Evolutionary conservation across 1,139 yeast species (phyloP).

Genomic region (Lodderomyces metapsilosis): DNA sequence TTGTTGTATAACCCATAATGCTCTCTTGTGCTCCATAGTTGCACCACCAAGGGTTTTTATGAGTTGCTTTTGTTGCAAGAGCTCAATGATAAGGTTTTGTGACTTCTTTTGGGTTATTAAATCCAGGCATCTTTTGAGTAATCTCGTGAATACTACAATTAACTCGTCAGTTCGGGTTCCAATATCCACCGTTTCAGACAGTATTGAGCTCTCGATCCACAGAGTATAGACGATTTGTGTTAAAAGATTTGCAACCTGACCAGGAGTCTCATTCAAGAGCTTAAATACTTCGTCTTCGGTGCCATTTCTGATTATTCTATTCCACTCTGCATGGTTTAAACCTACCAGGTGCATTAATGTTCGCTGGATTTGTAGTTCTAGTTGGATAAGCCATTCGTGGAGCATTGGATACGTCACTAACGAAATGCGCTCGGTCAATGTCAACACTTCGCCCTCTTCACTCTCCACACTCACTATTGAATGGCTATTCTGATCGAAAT

Average conservation of each 20-base stretch:
- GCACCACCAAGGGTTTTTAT: constrained; percentile 13
- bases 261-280: constrained; percentile 34
- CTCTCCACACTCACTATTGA: constrained; percentile 53
- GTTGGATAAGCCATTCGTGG: constrained; percentile 61
- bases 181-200: constrained; percentile 12
- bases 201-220: constrained; percentile 27
- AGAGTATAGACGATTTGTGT: constrained; percentile 60
- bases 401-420: constrained; percentile 42
- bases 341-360: constrained; percentile 40
- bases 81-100: constrained; percentile 64
- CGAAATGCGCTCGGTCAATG: constrained; percentile 44
- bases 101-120: constrained; percentile 33
- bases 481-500: constrained; percentile 34
- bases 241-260: constrained; percentile 59
- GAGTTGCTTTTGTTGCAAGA: constrained; percentile 59
- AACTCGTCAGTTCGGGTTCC: constrained; percentile 17
- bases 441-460: constrained; percentile 60
- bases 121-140: background rate
- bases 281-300: constrained; percentile 13
- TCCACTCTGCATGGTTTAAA: constrained; percentile 11
- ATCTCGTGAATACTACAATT: background rate
- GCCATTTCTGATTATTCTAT: constrained; percentile 13
- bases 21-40: constrained; percentile 10
- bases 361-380: constrained; percentile 54
- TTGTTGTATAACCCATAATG: constrained; percentile 55